These are phyloP conservation scores for Heterobasidion occidentale DNA, from an alignment of 1,284 basidiomycete genomes.

Conservation along the genomic window DNA sequence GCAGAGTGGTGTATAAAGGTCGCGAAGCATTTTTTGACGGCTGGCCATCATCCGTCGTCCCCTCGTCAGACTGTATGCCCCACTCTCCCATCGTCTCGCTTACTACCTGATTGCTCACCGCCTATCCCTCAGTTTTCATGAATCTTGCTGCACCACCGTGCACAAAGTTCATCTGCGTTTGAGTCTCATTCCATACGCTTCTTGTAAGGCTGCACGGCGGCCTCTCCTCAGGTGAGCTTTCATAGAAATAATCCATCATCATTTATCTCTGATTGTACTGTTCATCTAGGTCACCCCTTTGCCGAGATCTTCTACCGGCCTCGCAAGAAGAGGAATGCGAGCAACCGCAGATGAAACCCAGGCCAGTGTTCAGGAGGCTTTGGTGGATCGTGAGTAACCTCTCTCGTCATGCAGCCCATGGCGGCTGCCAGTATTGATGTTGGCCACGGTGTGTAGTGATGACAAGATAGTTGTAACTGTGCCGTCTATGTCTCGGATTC, in stretches of 20 bases:
- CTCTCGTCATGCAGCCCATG: not conserved
- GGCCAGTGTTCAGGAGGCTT: conserved; percentile 6
- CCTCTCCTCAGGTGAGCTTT: conserved; percentile 23
- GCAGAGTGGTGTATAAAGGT: too few species aligned
- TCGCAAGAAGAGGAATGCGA: conserved; percentile 15
- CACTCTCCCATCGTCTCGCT: too few species aligned
- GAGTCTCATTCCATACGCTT: conserved; percentile 31
- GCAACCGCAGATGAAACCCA: conserved; percentile 13
- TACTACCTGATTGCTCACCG: too few species aligned
- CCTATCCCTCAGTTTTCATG: too few species aligned
- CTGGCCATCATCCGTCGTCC: too few species aligned
- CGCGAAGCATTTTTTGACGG: too few species aligned
- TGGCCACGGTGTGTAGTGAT: not conserved
- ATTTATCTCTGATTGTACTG: not conserved
- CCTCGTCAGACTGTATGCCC: too few species aligned
- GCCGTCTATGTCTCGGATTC: not conserved
- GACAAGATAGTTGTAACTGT: not conserved
- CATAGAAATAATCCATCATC: not conserved
- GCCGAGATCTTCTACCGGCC: conserved; percentile 13
- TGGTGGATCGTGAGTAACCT: conserved; percentile 6
- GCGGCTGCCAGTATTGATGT: not conserved
- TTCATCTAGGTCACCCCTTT: conserved; percentile 5
- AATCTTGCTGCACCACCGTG: too few species aligned
- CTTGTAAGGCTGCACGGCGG: conserved; percentile 33
- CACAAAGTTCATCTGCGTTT: conserved; percentile 17